Evolutionary conservation across 148 eudicot genomes (phyloP).

Genomic region (Mesembryanthemum crystallinum): DNA sequence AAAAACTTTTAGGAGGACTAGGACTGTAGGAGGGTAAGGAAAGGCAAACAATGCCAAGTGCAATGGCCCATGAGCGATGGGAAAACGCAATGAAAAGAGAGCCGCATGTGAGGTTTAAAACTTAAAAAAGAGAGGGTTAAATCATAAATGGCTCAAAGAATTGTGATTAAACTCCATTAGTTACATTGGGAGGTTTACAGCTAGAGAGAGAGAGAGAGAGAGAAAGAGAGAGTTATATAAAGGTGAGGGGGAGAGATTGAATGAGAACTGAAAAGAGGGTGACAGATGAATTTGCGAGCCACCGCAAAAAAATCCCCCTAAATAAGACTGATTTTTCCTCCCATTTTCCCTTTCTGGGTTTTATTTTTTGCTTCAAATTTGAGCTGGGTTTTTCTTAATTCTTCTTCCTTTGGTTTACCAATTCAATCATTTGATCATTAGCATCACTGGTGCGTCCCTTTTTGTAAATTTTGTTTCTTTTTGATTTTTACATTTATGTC

Average conservation of each 20-base stretch:
- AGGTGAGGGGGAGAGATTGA: background rate
- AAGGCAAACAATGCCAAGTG: no score
- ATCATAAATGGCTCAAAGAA: background rate
- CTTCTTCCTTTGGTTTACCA: slow-evolving; percentile 2
- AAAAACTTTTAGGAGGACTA: no score
- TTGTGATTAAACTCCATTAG: background rate
- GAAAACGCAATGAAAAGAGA: slow-evolving; percentile 8
- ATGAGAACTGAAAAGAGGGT: background rate
- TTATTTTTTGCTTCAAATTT: slow-evolving; percentile 9
- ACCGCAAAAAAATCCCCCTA: background rate
- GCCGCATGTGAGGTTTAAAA: background rate
- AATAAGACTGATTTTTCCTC: background rate
- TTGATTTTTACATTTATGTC: background rate
- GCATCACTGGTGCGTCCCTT: slow-evolving; percentile 26
- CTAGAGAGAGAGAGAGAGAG: background rate
- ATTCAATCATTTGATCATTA: slow-evolving; percentile 16
- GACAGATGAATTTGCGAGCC: slow-evolving; percentile 15
- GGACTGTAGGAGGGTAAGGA: no score
- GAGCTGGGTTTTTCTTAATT: slow-evolving; percentile 22
- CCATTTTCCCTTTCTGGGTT: slow-evolving; percentile 22
- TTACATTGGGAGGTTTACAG: slow-evolving; percentile 13
- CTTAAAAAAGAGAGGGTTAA: no score
- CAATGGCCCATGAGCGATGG: background rate
- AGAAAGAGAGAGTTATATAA: background rate
- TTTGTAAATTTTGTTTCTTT: background rate